These are phyloP conservation scores for Dactylellina parvicollis DNA, from an alignment of 2,329 filamentous ascomycete species.

Conservation along the genomic window DNA sequence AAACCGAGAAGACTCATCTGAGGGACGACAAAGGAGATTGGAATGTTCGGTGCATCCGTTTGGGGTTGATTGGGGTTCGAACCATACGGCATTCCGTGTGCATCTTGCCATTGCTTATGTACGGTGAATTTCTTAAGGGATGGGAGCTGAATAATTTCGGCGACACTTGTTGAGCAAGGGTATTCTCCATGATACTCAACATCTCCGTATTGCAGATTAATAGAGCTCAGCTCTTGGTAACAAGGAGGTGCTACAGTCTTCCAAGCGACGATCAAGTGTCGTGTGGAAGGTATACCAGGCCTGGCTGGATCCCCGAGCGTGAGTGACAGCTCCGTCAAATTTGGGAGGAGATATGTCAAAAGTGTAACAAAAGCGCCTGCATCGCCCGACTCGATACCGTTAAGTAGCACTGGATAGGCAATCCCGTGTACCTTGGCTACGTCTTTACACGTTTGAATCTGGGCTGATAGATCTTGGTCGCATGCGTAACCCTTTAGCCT, in stretches of 20 bases:
- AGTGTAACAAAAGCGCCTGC: slow-evolving; percentile 23
- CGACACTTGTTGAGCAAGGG: slow-evolving; percentile 20
- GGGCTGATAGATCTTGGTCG: slow-evolving; percentile 27
- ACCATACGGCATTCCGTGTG: slow-evolving; percentile 10
- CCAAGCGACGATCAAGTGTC: slow-evolving; percentile 46
- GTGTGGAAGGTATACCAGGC: slow-evolving; percentile 34
- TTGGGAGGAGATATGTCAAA: slow-evolving; percentile 39
- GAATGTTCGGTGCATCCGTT: slow-evolving; percentile 29
- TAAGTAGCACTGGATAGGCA: slow-evolving; percentile 33
- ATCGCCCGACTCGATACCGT: slow-evolving; percentile 38
- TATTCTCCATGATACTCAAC: slow-evolving; percentile 33
- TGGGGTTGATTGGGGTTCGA: slow-evolving; percentile 21
- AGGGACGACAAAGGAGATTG: slow-evolving; percentile 20
- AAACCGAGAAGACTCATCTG: background rate
- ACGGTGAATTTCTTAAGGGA: slow-evolving; percentile 34
- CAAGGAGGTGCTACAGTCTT: slow-evolving; percentile 38
- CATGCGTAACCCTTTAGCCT: slow-evolving; percentile 37
- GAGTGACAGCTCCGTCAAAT: slow-evolving; percentile 37
- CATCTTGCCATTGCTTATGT: slow-evolving; percentile 32
- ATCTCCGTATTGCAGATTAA: slow-evolving; percentile 37
- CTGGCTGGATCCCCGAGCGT: slow-evolving; percentile 20
- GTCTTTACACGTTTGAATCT: slow-evolving; percentile 28
- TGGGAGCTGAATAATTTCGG: slow-evolving; percentile 35
- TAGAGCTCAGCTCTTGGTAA: slow-evolving; percentile 24
- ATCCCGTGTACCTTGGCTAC: slow-evolving; percentile 37